Evolutionary conservation across 768 basidiomycete genomes (phyloP).

Genomic region (Boletales sp.): DNA sequence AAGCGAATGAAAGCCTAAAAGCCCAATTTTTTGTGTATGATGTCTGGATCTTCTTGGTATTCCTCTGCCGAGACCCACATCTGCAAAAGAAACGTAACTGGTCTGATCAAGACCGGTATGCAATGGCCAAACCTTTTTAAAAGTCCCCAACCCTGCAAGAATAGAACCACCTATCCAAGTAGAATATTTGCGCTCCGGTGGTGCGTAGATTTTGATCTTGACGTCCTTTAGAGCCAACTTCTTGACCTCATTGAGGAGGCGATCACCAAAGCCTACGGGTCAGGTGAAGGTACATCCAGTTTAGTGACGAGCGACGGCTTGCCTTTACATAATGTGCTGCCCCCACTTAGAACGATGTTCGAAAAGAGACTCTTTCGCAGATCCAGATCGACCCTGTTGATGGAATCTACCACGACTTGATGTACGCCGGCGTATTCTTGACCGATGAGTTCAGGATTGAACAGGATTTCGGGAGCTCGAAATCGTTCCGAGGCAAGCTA

Average conservation of each 20-base stretch:
- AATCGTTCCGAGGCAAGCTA: slow-evolving; percentile 95
- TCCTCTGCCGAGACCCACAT: slow-evolving; percentile 99
- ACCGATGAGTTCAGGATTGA: slow-evolving; percentile 96
- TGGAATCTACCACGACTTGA: slow-evolving; percentile 98
- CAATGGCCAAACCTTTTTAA: slow-evolving; percentile 75
- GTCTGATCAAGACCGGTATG: neutral
- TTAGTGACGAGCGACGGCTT: slow-evolving; percentile 15
- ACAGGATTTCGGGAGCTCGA: slow-evolving; percentile 94
- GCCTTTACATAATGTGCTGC: slow-evolving; percentile 95
- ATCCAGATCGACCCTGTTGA: slow-evolving; percentile 94
- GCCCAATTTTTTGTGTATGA: slow-evolving; percentile 94
- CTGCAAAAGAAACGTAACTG: slow-evolving; percentile 37
- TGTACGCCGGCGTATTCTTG: slow-evolving; percentile 97
- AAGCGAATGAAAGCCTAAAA: slow-evolving; percentile 43
- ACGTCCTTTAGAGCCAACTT: slow-evolving; percentile 92
- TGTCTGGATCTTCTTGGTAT: slow-evolving; percentile 98
- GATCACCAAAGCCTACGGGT: slow-evolving; percentile 84
- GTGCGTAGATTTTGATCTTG: slow-evolving; percentile 99
- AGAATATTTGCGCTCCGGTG: slow-evolving; percentile 98
- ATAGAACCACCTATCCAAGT: slow-evolving; percentile 98
- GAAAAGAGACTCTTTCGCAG: slow-evolving; percentile 92
- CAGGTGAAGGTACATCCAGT: slow-evolving; percentile 18
- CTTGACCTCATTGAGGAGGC: slow-evolving; percentile 94
- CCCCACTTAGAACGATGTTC: slow-evolving; percentile 95
- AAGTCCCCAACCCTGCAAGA: slow-evolving; percentile 90